phyloP scores from a whole-genome alignment of 225 moss, liverwort and hornwort genomes.

The Bryoerythrophyllum caledonicum region DNA sequence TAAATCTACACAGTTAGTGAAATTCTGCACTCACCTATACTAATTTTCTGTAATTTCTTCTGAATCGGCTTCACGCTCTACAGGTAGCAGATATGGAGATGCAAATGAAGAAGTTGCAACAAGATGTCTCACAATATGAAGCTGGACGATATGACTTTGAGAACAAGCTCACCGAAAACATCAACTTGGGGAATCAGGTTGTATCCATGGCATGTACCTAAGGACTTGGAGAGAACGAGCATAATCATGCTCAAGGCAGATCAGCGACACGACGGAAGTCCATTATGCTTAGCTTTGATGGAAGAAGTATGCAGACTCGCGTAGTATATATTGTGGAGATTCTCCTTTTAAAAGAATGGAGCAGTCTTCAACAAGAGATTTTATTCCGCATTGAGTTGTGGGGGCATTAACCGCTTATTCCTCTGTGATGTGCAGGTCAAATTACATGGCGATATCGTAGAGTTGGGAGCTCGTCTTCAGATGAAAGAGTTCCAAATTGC shows the following conservation, averaged over 20 bases:
- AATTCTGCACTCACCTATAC: not conserved
- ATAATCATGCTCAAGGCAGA: slow-evolving; percentile 21
- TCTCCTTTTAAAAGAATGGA: not conserved
- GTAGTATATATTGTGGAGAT: not conserved
- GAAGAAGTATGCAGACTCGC: slow-evolving; percentile 19
- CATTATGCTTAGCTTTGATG: slow-evolving; percentile 16
- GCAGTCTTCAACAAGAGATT: not conserved
- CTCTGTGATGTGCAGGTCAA: slow-evolving; percentile 22
- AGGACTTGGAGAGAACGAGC: slow-evolving; percentile 17
- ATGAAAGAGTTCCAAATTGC: slow-evolving; percentile 24
- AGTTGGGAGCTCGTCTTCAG: slow-evolving; percentile 29
- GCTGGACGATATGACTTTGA: slow-evolving; percentile 20
- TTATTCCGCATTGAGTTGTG: not conserved
- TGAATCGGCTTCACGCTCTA: not conserved
- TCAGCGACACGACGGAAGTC: slow-evolving; percentile 17
- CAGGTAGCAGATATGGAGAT: slow-evolving; percentile 40
- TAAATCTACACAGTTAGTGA: not conserved
- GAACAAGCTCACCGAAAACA: slow-evolving; percentile 24
- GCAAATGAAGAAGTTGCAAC: slow-evolving; percentile 30
- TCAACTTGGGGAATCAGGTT: slow-evolving; percentile 36
- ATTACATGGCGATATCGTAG: slow-evolving; percentile 25
- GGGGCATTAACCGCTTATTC: not conserved
- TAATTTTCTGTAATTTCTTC: not conserved
- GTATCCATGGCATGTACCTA: slow-evolving; percentile 28
- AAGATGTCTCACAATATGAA: slow-evolving; percentile 28